Base-by-base conservation (phyloP, 23 red algal species). In the Pyropia yezoensis region DNA sequence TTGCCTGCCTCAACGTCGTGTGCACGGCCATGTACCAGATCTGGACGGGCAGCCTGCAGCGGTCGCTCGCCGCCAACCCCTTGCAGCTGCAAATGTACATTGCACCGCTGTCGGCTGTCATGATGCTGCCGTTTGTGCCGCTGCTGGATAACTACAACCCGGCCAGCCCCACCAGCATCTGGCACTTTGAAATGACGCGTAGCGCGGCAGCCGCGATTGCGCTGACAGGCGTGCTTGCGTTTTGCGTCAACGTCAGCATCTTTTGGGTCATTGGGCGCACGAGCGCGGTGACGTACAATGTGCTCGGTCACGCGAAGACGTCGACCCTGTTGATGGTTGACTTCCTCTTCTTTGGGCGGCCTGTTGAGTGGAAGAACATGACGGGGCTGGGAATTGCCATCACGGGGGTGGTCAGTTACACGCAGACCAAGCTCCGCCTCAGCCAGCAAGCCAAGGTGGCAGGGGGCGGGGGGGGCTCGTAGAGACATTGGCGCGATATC, bases 31-130 rank as follows among this genome's bases (percentile, higher is more conserved):
- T 90, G 54, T 96, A 96, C 80, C 92, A 96, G 61, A 80, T 96
- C 60, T 96, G 83, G 92, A 76, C 67, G 32, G 92, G 85, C 15
- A 66, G 58, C 24, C 73, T 96, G 50, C 92, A 96, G 74, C 71
- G 74, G 50, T 88, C 84, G n/a, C 60, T 96, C 3, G 78, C 85
- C 39, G 75, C 75, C 53, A 89, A 96, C 71, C 84, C 92, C 14
- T 34, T 96, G 18, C 92, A 96, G 55, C 62, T 96, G 27, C 92
- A 96, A 72, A 57, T 90, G 14, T 96, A 96, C 67, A 96, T 82
- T 34, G 92, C 92, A 15, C 85, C 85, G 7, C 71, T 96, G 3
- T 89, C 92, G 16, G 92, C 92, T 7, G 22, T 96, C 11, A 79
- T 76, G 50, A 75, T 96, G 12, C 74, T 87, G 30, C 92, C 92